Base-by-base conservation (phyloP, 2,329 filamentous ascomycete genomes). In the Pyrenophora seminiperda region DNA sequence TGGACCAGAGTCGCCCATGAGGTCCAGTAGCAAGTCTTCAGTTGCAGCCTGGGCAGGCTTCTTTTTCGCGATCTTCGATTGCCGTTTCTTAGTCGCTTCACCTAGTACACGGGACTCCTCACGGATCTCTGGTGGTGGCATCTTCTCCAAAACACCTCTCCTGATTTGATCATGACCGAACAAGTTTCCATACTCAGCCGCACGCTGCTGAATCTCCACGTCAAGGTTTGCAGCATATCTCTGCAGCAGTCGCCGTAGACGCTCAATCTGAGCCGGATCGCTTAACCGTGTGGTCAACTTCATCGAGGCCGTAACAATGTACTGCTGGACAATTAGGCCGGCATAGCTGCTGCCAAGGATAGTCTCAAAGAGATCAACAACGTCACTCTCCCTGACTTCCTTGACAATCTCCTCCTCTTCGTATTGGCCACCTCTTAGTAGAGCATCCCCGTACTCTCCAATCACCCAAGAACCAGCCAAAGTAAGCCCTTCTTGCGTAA, bases 391-490 rank as follows among this genome's bases (percentile, higher is more conserved):
- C 69, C 88, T 90, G 53, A 99, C 88, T 65, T 86, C 82, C 64
- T 83, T 81, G 10, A 96, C 91, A 22, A 96, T 79, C 66, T 97
- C 93, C 72, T 96, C 91, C 69, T 96, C 92, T 72, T 97, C 93
- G 61, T 95, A 96, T 65, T 94, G 89, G 1, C 92, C 92, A 29
- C 92, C 92, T 53, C 84, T 84, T 29, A 99, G 80, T n/a, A 99
- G 80, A 15, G 89, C 84, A 73, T 99, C 94, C 10, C 91, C 93
- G 68, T 92, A 99, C 76, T 99, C 94, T 68, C 95, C 94, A 71
- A 99, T 96, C 45, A 94, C 95, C 94, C 94, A 99, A 5, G 94
- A 88, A 30, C 90, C 94, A 41, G 93, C 91, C 56, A 97, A 83
- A 7, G 91, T 97, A 57, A 99, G 77, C 58, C 91, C 95, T 75